Percentiles rank a stretch among this genome's conserved stretches.
phyloP scores from a whole-genome alignment of 768 basidiomycete genomes.

The Boletus bicolor region DNA sequence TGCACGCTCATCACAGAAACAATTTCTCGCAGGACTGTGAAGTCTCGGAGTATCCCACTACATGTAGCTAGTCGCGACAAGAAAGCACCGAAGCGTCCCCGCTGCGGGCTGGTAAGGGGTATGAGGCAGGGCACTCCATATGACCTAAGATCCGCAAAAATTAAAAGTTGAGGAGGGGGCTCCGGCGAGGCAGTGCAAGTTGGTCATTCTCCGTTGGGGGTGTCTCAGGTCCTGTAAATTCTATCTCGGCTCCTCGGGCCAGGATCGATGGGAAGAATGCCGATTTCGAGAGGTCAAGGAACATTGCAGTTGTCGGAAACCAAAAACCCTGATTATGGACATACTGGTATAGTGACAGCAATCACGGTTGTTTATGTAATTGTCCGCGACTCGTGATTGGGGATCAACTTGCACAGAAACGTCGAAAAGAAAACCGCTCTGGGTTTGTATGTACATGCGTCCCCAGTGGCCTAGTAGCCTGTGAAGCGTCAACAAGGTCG shows the following conservation, averaged over 20 bases:
- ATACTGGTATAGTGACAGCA: no score
- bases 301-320: background rate
- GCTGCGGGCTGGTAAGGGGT: background rate
- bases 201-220: background rate
- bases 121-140: background rate
- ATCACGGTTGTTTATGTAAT: background rate
- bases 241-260: background rate
- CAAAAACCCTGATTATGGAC: background rate
- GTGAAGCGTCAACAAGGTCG: background rate
- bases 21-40: background rate
- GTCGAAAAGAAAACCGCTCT: no score
- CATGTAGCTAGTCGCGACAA: background rate
- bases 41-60: background rate
- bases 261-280: background rate
- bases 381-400: background rate
- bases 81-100: background rate
- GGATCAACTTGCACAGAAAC: no score
- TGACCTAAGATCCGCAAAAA: background rate
- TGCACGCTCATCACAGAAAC: no score
- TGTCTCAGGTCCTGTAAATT: background rate
- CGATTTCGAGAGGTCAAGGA: no score
- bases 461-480: no score
- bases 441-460: no score
- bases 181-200: background rate
- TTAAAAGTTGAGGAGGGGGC: no score